These are phyloP conservation scores for Saturnispora zaruensis DNA, from an alignment of 805 yeast genomes.

Conservation along the genomic window DNA sequence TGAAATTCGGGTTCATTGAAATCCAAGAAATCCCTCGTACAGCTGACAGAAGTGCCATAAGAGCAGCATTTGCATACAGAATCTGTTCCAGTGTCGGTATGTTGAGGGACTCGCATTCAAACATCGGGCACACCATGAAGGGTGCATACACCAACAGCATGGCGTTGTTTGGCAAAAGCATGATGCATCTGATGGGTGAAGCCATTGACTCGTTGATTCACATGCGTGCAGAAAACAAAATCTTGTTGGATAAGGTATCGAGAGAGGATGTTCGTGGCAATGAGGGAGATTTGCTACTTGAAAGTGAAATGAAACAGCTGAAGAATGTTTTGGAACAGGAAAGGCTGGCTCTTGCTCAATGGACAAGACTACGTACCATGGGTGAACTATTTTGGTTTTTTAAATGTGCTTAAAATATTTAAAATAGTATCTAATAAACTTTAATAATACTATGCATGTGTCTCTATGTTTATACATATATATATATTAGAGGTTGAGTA, in stretches of 20 bases:
- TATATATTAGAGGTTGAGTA: no score
- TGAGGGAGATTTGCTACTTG: constrained; percentile 64
- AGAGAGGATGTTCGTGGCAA: constrained; percentile 86
- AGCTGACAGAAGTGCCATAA: constrained; percentile 81
- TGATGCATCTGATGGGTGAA: constrained; percentile 47
- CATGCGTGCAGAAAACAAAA: constrained; percentile 51
- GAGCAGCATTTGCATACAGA: constrained; percentile 78
- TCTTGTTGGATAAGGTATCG: constrained; percentile 68
- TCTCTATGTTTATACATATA: no score
- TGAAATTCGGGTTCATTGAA: constrained; percentile 66
- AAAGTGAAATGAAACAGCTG: constrained; percentile 67
- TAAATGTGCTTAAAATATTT: constrained; percentile 8
- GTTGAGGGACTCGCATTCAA: constrained; percentile 2
- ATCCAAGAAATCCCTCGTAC: constrained; percentile 92
- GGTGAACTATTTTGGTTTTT: constrained; percentile 46
- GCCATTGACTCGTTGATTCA: constrained; percentile 41
- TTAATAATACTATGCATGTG: not conserved
- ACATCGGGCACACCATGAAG: constrained; percentile 1
- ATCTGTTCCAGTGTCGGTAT: constrained; percentile 24
- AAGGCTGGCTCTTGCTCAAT: constrained; percentile 42
- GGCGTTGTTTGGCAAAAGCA: constrained; percentile 31
- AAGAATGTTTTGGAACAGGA: constrained; percentile 52
- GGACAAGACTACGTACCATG: constrained; percentile 46
- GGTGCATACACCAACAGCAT: constrained; percentile 25
- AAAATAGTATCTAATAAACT: not conserved